These are phyloP conservation scores for Penicillium sp. DNA, from an alignment of 2,329 filamentous ascomycete species.

Conservation along the genomic window DNA sequence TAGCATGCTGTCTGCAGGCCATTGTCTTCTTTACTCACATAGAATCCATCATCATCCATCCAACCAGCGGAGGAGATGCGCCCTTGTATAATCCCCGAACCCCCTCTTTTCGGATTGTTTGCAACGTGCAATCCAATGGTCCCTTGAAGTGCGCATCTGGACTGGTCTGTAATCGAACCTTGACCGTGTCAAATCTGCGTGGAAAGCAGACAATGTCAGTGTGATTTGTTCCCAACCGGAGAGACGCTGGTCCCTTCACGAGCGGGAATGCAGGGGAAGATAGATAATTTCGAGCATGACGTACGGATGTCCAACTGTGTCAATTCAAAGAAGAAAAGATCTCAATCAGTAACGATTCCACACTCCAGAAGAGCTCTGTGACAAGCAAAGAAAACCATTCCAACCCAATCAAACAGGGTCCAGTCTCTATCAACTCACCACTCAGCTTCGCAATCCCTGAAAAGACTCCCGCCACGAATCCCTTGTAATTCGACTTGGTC, in stretches of 20 bases:
- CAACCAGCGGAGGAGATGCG: conserved; percentile 81
- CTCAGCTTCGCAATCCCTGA: conserved; percentile 85
- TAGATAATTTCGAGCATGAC: conserved; percentile 11
- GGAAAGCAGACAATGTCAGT: not conserved
- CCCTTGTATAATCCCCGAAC: conserved; percentile 86
- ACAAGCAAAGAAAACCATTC: no score
- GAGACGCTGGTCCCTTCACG: not conserved
- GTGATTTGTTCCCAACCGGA: not conserved
- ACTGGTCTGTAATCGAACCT: conserved; percentile 90
- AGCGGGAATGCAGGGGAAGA: not conserved
- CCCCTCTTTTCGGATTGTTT: conserved; percentile 82
- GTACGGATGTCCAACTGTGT: conserved; percentile 55
- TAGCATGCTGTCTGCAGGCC: not conserved
- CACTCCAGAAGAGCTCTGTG: no score
- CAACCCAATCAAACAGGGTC: not conserved
- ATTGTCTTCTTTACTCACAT: conserved; percentile 37
- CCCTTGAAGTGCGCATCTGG: conserved; percentile 71
- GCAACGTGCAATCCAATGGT: conserved; percentile 74
- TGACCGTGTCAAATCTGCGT: conserved; percentile 85
- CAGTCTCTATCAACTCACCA: conserved; percentile 48
- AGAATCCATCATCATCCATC: conserved; percentile 98
- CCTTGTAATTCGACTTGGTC: conserved; percentile 64
- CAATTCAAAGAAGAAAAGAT: not conserved
- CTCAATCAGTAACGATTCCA: not conserved
- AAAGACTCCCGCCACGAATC: conserved; percentile 96